Conservation (phyloP, 2,329 filamentous ascomycete genomes). For the Talaromyces sp. region DNA sequence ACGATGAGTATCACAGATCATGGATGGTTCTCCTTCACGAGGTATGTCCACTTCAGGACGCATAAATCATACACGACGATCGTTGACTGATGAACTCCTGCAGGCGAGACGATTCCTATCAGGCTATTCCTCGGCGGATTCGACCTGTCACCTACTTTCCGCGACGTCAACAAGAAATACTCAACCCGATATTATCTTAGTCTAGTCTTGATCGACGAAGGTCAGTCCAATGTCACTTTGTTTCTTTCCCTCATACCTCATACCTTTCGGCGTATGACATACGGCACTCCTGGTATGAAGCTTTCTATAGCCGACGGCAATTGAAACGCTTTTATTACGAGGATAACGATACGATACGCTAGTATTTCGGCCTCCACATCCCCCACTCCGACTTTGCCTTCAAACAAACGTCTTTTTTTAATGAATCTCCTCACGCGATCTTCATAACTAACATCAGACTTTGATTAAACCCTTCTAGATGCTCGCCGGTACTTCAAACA, state of each 20-base stretch:
- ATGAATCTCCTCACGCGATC: slow-evolving; percentile 3
- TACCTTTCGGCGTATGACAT: slow-evolving; percentile 9
- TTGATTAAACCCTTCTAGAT: slow-evolving; percentile 50
- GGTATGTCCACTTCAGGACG: slow-evolving; percentile 49
- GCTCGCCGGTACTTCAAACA: slow-evolving; percentile 98
- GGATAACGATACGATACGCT: not conserved
- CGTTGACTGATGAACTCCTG: not conserved
- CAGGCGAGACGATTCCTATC: slow-evolving; percentile 88
- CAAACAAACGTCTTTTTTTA: not conserved
- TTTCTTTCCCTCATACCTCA: slow-evolving; percentile 17
- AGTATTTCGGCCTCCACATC: not conserved
- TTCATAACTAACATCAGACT: not conserved
- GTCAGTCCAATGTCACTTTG: slow-evolving; percentile 43
- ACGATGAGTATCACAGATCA: slow-evolving; percentile 59
- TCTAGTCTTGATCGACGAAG: slow-evolving; percentile 91
- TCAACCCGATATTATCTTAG: slow-evolving; percentile 97
- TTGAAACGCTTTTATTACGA: slow-evolving; percentile 21
- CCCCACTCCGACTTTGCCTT: not conserved
- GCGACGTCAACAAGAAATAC: slow-evolving; percentile 99
- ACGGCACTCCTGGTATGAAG: not conserved
- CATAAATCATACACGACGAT: not conserved
- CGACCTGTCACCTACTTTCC: slow-evolving; percentile 94
- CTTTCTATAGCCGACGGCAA: slow-evolving; percentile 34
- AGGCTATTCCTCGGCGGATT: slow-evolving; percentile 95
- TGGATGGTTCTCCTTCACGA: slow-evolving; percentile 97